A percentile compares a stretch with the other conserved stretches of the same genome.
phyloP scores from a whole-genome alignment of 169 alveolate genomes.

The Babesia caballi region DNA sequence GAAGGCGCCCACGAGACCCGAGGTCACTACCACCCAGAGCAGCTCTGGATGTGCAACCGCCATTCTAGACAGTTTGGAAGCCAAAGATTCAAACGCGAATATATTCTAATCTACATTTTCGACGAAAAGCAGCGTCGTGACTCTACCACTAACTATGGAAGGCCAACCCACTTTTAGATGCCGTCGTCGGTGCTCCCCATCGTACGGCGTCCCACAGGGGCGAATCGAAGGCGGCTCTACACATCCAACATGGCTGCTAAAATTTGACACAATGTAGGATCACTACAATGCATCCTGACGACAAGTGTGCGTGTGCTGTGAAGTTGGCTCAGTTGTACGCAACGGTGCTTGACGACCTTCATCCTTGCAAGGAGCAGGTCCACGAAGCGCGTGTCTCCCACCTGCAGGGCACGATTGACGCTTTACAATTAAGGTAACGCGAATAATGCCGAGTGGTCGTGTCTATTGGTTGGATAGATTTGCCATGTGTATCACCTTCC shows the following conservation, averaged over 20 bases:
- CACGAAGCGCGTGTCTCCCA: slow-evolving; percentile 44
- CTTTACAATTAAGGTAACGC: slow-evolving; percentile 36
- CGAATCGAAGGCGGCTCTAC: neutral
- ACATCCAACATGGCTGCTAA: neutral
- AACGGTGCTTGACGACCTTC: slow-evolving; percentile 41
- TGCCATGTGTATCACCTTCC: neutral
- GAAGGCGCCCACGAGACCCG: slow-evolving; percentile 71
- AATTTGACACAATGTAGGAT: neutral
- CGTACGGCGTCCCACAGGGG: neutral
- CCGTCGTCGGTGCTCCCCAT: slow-evolving; percentile 21
- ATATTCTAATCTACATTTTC: neutral
- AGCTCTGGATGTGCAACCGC: slow-evolving; percentile 71
- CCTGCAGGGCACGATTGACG: slow-evolving; percentile 31
- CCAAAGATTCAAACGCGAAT: no score
- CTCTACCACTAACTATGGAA: neutral
- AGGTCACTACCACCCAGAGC: slow-evolving; percentile 76
- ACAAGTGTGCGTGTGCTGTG: slow-evolving; percentile 41
- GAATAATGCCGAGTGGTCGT: neutral
- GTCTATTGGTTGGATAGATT: neutral
- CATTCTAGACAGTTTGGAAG: slow-evolving; percentile 25
- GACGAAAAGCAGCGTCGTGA: neutral
- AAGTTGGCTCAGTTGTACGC: slow-evolving; percentile 55
- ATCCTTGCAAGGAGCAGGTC: slow-evolving; percentile 59
- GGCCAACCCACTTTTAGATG: neutral
- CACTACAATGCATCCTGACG: neutral